phyloP scores from a whole-genome alignment of 2,329 filamentous ascomycete genomes.

The Fusarium sp. region DNA sequence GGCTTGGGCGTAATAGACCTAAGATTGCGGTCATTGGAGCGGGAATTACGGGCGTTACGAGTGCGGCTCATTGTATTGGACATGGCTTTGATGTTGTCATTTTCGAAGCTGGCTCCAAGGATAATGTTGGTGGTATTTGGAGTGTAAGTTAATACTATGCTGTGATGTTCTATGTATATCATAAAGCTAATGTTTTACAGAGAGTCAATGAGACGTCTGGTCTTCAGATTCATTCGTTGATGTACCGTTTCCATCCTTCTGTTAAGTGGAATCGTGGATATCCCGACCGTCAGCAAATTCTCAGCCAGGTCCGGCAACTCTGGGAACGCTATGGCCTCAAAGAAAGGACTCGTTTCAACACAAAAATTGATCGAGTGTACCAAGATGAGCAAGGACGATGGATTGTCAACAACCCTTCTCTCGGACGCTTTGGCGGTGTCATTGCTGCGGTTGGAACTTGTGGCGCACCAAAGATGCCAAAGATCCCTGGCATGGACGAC shows the following conservation, averaged over 20 bases:
- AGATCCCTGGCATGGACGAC: constrained; percentile 74
- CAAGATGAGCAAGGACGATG: constrained; percentile 76
- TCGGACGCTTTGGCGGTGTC: constrained; percentile 82
- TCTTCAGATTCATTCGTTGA: constrained; percentile 85
- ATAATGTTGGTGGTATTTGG: constrained; percentile 83
- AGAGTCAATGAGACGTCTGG: constrained; percentile 85
- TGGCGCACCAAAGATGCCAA: constrained; percentile 79
- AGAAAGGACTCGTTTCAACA: constrained; percentile 77
- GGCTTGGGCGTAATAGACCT: constrained; percentile 65
- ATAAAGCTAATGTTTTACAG: constrained; percentile 52
- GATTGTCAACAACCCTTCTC: constrained; percentile 78
- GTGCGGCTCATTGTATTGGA: constrained; percentile 84
- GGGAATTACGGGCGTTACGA: constrained; percentile 79
- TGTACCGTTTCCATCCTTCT: constrained; percentile 89
- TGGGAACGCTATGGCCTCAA: constrained; percentile 83
- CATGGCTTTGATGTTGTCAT: constrained; percentile 86
- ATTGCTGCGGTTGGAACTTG: constrained; percentile 85
- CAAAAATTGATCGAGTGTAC: constrained; percentile 75
- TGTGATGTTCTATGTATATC: accelerated
- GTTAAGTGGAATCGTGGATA: constrained; percentile 82
- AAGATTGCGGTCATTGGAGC: constrained; percentile 77
- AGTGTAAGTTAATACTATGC: constrained; percentile 62
- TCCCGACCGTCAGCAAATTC: constrained; percentile 79
- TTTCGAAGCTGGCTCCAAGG: constrained; percentile 77
- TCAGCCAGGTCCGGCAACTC: constrained; percentile 75